Conservation (phyloP, 2,329 filamentous ascomycete species). For the Sordariomycetes sp. region DNA sequence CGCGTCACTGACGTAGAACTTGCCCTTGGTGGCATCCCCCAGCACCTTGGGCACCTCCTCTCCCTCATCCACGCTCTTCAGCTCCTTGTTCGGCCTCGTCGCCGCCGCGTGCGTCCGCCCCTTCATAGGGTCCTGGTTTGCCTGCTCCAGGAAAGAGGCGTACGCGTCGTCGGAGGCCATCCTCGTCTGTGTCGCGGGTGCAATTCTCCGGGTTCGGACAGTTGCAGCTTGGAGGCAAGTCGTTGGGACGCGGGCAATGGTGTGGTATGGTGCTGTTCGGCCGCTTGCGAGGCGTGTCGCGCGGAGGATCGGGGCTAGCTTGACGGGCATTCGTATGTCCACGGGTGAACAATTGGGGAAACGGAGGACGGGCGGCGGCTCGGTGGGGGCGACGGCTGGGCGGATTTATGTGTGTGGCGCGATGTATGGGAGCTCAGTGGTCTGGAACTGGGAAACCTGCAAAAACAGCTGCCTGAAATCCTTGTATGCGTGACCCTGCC, state of each 20-base stretch:
- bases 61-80: constrained; percentile 42
- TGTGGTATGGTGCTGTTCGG: not conserved
- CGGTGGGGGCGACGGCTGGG: not conserved
- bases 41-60: constrained; percentile 51
- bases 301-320: not conserved
- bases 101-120: constrained; percentile 11
- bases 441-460: not conserved
- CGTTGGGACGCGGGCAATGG: not conserved
- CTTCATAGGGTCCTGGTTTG: constrained; percentile 58
- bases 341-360: not conserved
- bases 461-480: not conserved
- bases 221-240: not conserved
- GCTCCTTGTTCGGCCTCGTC: constrained; percentile 16
- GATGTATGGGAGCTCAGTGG: not conserved
- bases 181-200: not conserved
- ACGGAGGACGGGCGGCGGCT: not conserved
- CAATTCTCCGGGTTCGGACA: constrained; percentile 26
- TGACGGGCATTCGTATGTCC: not conserved
- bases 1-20: constrained; percentile 68
- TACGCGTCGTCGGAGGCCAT: constrained; percentile 71
- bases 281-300: not conserved
- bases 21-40: constrained; percentile 33
- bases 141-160: constrained; percentile 75
- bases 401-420: not conserved
- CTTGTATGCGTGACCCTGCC: not conserved